Base-by-base conservation (phyloP, 805 yeast genomes). In the Maudiozyma barnettii region DNA sequence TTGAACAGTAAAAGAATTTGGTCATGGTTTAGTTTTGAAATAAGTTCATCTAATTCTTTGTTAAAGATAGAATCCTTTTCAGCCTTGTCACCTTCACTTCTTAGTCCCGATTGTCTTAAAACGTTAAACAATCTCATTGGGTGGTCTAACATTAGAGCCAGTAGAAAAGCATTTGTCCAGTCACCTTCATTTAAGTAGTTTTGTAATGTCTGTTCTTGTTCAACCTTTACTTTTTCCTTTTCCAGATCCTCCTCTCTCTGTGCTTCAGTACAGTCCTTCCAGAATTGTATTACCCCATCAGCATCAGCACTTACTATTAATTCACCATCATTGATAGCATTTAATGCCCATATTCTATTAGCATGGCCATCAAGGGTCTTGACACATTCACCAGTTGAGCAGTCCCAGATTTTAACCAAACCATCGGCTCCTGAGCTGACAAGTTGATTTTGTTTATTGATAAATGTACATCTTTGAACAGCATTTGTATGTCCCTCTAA, bases 401-500 rank as follows among this genome's bases (percentile, higher is more conserved):
- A 63, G 59, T 88, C 95, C 99, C 99, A 93, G 5, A 93, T 70
- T 64, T 93, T 91, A 49, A 93, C 75, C 45, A 93, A 75, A 1
- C 98, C 98, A 67, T 93, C 99, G 13, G 98, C 98, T 39, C 96
- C 97, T 19, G 89, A 63, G 30, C 72, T 78, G 18, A 85, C 69
- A 4, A 91, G 58, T 62, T 85, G 93, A 45, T 76, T 76, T 54
- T 82, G 80, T 44, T 73, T 73, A 52, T 81, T 78, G 49, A 85
- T 71, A 59, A 87, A 88, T 29, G 76, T 71, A 41, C 83, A 83
- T 66, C 93, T 77, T 65, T 91, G 93, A 3, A 93, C 90, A 0
- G 97, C 84, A 59, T 89, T 91, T 12, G 95, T 78, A 64, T 90
- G 97, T 2, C 98, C 96, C 67, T 93, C 97, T 61, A 90, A 81